These are phyloP conservation scores for Penicillium vulpinum DNA, from an alignment of 2,329 filamentous ascomycete species.

Conservation along the genomic window DNA sequence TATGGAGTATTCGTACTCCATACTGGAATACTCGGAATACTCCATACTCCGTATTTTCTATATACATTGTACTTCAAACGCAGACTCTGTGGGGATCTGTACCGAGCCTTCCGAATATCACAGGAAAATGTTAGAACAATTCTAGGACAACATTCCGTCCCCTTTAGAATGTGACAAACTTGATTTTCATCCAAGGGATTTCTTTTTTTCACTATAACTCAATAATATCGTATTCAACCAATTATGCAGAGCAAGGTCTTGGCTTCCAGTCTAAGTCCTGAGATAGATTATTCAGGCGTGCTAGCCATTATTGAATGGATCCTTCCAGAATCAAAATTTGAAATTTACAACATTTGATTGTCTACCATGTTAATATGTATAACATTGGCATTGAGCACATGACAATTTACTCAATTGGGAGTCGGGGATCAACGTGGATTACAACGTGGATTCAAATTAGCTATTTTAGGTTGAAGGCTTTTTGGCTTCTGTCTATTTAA, in stretches of 20 bases:
- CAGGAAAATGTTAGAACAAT: no score
- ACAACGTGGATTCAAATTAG: background rate
- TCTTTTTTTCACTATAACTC: background rate
- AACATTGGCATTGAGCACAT: background rate
- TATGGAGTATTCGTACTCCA: no score
- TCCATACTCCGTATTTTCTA: no score
- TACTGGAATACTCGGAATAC: no score
- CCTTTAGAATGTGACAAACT: background rate
- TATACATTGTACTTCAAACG: background rate
- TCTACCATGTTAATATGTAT: no score
- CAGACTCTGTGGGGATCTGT: background rate
- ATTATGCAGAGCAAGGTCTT: background rate
- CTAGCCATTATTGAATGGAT: constrained; percentile 4
- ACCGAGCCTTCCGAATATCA: background rate
- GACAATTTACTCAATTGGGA: no score
- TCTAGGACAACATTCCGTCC: background rate
- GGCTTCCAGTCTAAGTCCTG: background rate
- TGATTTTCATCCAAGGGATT: background rate
- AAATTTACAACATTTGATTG: no score
- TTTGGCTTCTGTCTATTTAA: background rate
- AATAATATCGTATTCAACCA: background rate
- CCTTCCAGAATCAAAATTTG: constrained; percentile 5
- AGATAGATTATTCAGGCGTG: background rate
- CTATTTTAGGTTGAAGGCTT: background rate
- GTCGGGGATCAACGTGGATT: no score